A percentile compares a stretch with the other conserved stretches of the same genome.
Conservation (phyloP, 2,329 filamentous ascomycete genomes). For the Fonsecaea nubica region DNA sequence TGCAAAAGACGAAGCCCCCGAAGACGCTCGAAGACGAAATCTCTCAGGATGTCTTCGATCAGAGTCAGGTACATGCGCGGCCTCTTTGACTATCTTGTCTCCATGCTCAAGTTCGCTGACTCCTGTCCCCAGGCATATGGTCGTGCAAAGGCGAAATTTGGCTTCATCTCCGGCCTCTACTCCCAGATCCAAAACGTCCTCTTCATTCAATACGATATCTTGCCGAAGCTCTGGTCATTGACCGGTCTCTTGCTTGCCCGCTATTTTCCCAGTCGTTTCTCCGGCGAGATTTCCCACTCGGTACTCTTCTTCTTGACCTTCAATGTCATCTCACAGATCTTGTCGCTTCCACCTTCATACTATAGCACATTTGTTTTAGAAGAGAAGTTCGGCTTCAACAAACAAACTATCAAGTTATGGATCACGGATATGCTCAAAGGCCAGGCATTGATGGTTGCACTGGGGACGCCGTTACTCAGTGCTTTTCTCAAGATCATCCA, state of each 20-base stretch:
- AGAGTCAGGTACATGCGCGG: constrained; percentile 70
- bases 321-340: constrained; percentile 77
- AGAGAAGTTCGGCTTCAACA: constrained; percentile 98
- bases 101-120: constrained; percentile 8
- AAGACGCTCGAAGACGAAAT: constrained; percentile 89
- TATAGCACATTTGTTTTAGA: constrained; percentile 97
- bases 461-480: constrained; percentile 86
- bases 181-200: constrained; percentile 85
- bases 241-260: constrained; percentile 75
- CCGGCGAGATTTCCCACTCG: constrained; percentile 91
- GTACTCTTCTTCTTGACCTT: constrained; percentile 91
- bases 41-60: constrained; percentile 87
- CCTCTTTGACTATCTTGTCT: background rate
- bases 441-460: constrained; percentile 77
- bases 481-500: constrained; percentile 94
- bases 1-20: constrained; percentile 79
- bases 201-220: constrained; percentile 87
- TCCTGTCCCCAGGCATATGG: constrained; percentile 72
- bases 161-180: constrained; percentile 80
- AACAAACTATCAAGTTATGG: constrained; percentile 90
- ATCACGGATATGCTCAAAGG: constrained; percentile 90
- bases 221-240: constrained; percentile 87
- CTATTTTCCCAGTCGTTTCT: constrained; percentile 78
- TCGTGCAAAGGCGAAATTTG: constrained; percentile 91
- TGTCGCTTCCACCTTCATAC: constrained; percentile 80